Percentiles rank a stretch among this genome's conserved stretches.
Conservation (phyloP, 1,139 yeast genomes). For the Candida sanyaensis region DNA sequence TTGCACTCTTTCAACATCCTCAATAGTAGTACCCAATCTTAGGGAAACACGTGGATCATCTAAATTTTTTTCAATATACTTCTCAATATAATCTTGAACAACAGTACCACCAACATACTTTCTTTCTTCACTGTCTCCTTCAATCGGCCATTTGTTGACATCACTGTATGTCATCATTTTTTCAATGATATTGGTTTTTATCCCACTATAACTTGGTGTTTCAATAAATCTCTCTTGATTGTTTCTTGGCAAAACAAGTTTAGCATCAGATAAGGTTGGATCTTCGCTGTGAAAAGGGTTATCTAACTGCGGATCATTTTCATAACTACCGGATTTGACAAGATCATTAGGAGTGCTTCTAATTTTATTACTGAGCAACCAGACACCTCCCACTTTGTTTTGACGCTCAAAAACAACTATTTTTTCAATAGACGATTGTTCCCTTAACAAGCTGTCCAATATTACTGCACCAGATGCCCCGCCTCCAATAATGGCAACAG, state of each 20-base stretch:
- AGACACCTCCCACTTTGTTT: constrained; percentile 31
- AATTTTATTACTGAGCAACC: constrained; percentile 28
- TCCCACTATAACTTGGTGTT: constrained; percentile 40
- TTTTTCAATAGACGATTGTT: constrained; percentile 20
- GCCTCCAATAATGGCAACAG: constrained; percentile 52
- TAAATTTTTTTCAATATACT: constrained; percentile 29
- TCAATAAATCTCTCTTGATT: constrained; percentile 28
- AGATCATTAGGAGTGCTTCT: constrained; percentile 25
- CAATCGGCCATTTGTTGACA: constrained; percentile 29
- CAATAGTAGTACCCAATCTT: constrained; percentile 36
- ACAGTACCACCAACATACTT: constrained; percentile 28
- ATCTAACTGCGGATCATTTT: constrained; percentile 31
- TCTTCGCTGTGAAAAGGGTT: constrained; percentile 26
- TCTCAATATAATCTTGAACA: constrained; percentile 34
- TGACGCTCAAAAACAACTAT: constrained; percentile 34
- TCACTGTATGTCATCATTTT: constrained; percentile 49
- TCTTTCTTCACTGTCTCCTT: constrained; percentile 25
- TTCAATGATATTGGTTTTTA: constrained; percentile 45
- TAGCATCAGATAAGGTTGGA: not conserved
- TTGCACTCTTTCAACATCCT: constrained; percentile 31
- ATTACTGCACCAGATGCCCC: constrained; percentile 55
- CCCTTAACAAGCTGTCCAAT: constrained; percentile 39
- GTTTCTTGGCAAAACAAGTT: constrained; percentile 12
- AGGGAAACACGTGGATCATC: constrained; percentile 21
- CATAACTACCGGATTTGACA: constrained; percentile 23